Evolutionary conservation across 164 flowering plant genomes (phyloP), one percentile per base, ranked within the genome.

Genomic region (Macadamia tetraphylla): DNA sequence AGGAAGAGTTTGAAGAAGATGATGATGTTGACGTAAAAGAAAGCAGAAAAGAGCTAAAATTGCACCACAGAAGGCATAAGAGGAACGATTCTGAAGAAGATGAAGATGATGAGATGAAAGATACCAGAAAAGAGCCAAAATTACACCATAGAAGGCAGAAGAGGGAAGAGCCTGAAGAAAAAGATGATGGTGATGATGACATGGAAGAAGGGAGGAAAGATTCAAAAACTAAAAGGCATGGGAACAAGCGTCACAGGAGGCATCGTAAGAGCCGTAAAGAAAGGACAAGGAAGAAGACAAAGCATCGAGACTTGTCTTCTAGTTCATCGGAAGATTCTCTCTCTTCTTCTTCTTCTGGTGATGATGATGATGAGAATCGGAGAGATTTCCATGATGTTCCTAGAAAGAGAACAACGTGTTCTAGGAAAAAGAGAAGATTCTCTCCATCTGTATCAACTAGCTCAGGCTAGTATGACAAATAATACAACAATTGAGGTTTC

Each of bases 211-310:
- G 40, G 3, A 35, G 40, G 4, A 35, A 35, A 4, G 40, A 35
- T 1, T 4, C 40, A n/a, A n/a, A n/a, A n/a, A n/a, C n/a, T n/a
- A 57, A 14, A 64, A 70, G 63, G 58, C 32, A 46, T 17, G 58
- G 43, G 56, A 70, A 29, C 32, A 70, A 30, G 73, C 46, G 12
- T 57, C 57, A 11, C 23, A 56, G 56, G 8, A 60, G 31, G 71
- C 61, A 57, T 58, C 67, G n/a, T 63, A 63, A 64, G 58, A 58
- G 12, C 48, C 68, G n/a, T 44, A 58, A 64, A 31, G 73, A 63
- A 57, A 53, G 72, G 42, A 17, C 57, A 13, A 70, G 63, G 64
- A 58, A 56, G 49, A 70, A 64, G 48, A 70, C 68, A 58, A 70
- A 70, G 58, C 58, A 70, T 64, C 13, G 63, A 23, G 63, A 64